A percentile compares a stretch with the other conserved stretches of the same genome.
These are phyloP conservation scores for Colletotrichum sp. DNA, from an alignment of 2,329 filamentous ascomycete genomes.

Conservation along the genomic window DNA sequence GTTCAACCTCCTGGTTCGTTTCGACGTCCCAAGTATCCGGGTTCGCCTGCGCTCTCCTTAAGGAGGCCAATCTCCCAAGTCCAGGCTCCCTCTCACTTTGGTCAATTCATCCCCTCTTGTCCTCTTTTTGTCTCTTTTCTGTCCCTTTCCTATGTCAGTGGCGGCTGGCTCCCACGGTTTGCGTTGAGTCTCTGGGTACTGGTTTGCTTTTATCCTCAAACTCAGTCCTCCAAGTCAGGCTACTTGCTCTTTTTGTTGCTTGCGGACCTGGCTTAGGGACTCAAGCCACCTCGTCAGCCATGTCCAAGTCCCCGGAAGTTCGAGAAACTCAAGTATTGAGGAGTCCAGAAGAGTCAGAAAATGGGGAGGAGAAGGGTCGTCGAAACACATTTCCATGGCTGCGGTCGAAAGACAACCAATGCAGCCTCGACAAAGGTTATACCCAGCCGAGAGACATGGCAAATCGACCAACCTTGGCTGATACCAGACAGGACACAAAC, in stretches of 20 bases:
- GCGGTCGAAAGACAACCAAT: neutral
- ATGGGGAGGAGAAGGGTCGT: neutral
- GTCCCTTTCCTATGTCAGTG: neutral
- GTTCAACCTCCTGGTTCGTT: neutral
- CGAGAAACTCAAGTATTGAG: neutral
- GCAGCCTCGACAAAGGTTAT: slow-evolving; percentile 4
- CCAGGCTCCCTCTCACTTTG: too few species aligned
- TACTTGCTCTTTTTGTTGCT: neutral
- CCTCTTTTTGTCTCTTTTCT: neutral
- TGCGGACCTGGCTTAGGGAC: neutral
- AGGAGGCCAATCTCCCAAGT: neutral
- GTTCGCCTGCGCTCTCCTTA: neutral
- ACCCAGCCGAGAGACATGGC: neutral
- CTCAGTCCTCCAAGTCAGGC: neutral
- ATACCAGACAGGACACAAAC: neutral
- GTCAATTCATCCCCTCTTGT: too few species aligned
- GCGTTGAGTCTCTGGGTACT: neutral
- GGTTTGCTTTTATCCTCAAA: too few species aligned
- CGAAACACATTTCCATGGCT: neutral
- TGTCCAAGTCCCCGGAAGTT: neutral
- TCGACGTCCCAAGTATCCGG: neutral
- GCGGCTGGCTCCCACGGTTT: neutral
- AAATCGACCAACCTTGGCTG: neutral
- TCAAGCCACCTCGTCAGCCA: neutral
- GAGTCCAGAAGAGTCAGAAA: neutral